These are phyloP conservation scores for Cytospora piceicola DNA, from an alignment of 2,329 filamentous ascomycete species.

Conservation along the genomic window DNA sequence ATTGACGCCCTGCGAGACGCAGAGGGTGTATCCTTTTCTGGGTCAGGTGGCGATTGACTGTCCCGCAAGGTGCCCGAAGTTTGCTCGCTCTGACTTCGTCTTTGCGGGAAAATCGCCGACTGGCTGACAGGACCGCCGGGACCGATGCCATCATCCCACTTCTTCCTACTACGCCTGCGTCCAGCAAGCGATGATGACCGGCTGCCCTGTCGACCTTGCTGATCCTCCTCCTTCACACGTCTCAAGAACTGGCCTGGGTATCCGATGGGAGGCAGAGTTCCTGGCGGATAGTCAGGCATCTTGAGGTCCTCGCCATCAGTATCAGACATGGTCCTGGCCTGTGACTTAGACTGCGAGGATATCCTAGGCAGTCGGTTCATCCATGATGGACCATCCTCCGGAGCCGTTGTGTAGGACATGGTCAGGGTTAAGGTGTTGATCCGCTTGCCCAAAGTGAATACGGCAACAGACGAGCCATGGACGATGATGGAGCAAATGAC, in stretches of 20 bases:
- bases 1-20: slow-evolving; percentile 32
- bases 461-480: slow-evolving; percentile 96
- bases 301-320: slow-evolving; percentile 70
- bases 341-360: slow-evolving; percentile 71
- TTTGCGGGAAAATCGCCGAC: slow-evolving; percentile 81
- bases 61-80: slow-evolving; percentile 29
- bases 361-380: slow-evolving; percentile 87
- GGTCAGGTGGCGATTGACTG: slow-evolving; percentile 31
- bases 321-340: slow-evolving; percentile 83
- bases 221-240: slow-evolving; percentile 78
- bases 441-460: slow-evolving; percentile 95
- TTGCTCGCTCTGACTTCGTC: slow-evolving; percentile 40
- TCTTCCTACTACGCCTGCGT: slow-evolving; percentile 65
- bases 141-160: slow-evolving; percentile 71
- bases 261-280: slow-evolving; percentile 72
- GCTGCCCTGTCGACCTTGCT: slow-evolving; percentile 55
- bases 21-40: slow-evolving; percentile 33
- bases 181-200: slow-evolving; percentile 63
- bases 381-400: slow-evolving; percentile 88
- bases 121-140: slow-evolving; percentile 87
- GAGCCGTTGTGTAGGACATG: slow-evolving; percentile 91
- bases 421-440: slow-evolving; percentile 97
- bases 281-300: slow-evolving; percentile 65
- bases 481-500: slow-evolving; percentile 94
- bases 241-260: slow-evolving; percentile 78